Percentiles rank a stretch among this genome's conserved stretches.
These are phyloP conservation scores for Cladorrhinum samala DNA, from an alignment of 495 filamentous ascomycete genomes.

Conservation along the genomic window DNA sequence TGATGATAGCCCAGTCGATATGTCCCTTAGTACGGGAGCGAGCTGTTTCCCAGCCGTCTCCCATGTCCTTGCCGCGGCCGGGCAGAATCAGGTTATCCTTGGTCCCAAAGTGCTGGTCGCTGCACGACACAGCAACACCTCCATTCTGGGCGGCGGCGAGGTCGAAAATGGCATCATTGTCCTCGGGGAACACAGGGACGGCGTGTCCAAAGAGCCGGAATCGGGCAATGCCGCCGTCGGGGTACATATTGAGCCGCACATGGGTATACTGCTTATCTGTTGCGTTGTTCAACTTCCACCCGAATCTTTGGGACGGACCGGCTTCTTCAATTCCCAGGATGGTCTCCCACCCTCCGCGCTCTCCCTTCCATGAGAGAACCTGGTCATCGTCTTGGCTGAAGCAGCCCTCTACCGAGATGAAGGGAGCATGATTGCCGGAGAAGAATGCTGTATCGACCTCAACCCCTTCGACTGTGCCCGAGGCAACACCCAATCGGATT, in stretches of 20 bases:
- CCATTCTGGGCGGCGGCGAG: constrained; percentile 78
- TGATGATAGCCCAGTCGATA: constrained; percentile 79
- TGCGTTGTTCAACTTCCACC: constrained; percentile 61
- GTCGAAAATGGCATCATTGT: constrained; percentile 62
- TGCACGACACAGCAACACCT: constrained; percentile 67
- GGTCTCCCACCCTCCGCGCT: constrained; percentile 58
- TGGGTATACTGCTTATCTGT: constrained; percentile 71
- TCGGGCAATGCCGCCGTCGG: constrained; percentile 88
- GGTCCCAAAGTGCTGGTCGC: constrained; percentile 81
- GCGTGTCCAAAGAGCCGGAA: constrained; percentile 77
- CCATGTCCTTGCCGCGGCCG: constrained; percentile 84
- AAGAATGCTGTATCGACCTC: constrained; percentile 88
- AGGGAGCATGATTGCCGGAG: constrained; percentile 79
- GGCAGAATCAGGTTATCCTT: constrained; percentile 80
- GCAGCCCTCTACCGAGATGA: constrained; percentile 73
- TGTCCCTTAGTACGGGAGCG: constrained; percentile 70
- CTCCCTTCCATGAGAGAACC: constrained; percentile 53
- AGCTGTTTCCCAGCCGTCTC: constrained; percentile 91
- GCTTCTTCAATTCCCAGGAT: constrained; percentile 66
- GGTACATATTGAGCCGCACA: constrained; percentile 82
- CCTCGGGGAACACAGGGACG: constrained; percentile 62
- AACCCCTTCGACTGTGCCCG: constrained; percentile 67
- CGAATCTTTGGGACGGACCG: constrained; percentile 69
- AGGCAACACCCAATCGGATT: constrained; percentile 71
- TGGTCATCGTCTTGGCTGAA: constrained; percentile 55